Base-by-base conservation (phyloP, 1,139 yeast species). In the Lodderomyces orthopsilosis region DNA sequence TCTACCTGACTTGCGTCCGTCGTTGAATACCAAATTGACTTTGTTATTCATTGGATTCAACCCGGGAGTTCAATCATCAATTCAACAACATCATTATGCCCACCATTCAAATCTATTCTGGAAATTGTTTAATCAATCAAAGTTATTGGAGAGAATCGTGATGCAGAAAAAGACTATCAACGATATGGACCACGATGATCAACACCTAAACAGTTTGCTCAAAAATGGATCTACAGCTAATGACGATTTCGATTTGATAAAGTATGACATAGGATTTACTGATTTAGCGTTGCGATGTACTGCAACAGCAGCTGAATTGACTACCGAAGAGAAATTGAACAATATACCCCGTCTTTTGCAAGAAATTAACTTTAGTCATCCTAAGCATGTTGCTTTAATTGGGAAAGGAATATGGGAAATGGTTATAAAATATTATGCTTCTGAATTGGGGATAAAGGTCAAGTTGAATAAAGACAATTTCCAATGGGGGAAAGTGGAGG, bases 391-490 rank as follows among this genome's bases (percentile, higher is more conserved):
- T 0, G 83, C 84, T 27, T 62, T 85, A 26, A 76, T 85, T 3
- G 95, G 95, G 0, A 84, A 84, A 51, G 91, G 91, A 0, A 83
- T 85, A n/a, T 85, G 90, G 89, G 89, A 83, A 46, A 62, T 74
- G 2, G 62, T 85, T 1, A 70, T 76, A 44, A 67, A 63, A 43
- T 63, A 61, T 51, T 57, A 68, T 41, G 17, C 41, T 4, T 36
- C 37, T 2, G 40, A 45, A 23, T 28, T 51, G 18, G 40, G 39
- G 10, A 42, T 48, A 4, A 50, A 49, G 30, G 43, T 54, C 40
- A 60, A 58, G 33, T 48, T 64, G 27, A 60, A 59, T 17, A 59
- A 56, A 26, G 49, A 41, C 3, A 59, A 55, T 33, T 71, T 72
- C 44, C n/a, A 54, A 17, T 85, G 85, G 80, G 93, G 91, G 0